A percentile compares a stretch with the other conserved stretches of the same genome.
Evolutionary conservation across 495 filamentous ascomycete species (phyloP).

Genomic region (Penicillium dipodomyicola): DNA sequence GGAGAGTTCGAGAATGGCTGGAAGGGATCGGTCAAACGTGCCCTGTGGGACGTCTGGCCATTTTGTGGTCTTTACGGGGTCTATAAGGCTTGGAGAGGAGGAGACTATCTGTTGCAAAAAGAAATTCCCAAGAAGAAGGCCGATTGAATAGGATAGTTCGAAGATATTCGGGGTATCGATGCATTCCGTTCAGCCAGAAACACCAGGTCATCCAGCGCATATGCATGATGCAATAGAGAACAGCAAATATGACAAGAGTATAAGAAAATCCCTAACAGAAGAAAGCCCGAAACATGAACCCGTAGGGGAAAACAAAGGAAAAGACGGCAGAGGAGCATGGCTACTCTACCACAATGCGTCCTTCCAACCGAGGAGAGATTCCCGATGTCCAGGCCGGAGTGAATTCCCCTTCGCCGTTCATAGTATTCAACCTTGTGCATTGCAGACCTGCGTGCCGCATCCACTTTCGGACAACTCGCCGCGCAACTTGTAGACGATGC

Average conservation of each 20-base stretch:
- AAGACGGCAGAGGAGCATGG: background rate
- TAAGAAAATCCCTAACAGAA: background rate
- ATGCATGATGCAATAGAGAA: conserved; percentile 10
- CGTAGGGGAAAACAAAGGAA: background rate
- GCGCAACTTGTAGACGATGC: conserved; percentile 47
- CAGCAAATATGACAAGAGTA: background rate
- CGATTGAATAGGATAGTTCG: conserved; percentile 6
- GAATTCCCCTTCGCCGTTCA: conserved; percentile 50
- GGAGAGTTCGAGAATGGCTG: conserved; percentile 17
- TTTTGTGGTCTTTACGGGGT: conserved; percentile 26
- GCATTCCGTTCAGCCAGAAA: conserved; percentile 2
- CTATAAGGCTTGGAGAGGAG: conserved; percentile 27
- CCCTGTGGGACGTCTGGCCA: conserved; percentile 26
- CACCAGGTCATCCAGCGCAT: conserved; percentile 3
- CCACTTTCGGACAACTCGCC: conserved; percentile 70
- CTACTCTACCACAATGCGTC: conserved; percentile 58
- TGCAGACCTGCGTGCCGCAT: conserved; percentile 63
- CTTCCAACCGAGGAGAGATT: conserved; percentile 73
- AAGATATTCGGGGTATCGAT: conserved; percentile 10
- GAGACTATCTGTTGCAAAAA: conserved; percentile 24
- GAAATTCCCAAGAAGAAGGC: conserved; percentile 9
- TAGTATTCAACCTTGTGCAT: conserved; percentile 31
- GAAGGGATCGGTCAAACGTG: conserved; percentile 17
- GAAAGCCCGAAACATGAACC: background rate
- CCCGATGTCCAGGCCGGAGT: conserved; percentile 74